Base-by-base conservation (phyloP, 1,284 basidiomycete genomes). In the Sanghuangporus sanghuang region DNA sequence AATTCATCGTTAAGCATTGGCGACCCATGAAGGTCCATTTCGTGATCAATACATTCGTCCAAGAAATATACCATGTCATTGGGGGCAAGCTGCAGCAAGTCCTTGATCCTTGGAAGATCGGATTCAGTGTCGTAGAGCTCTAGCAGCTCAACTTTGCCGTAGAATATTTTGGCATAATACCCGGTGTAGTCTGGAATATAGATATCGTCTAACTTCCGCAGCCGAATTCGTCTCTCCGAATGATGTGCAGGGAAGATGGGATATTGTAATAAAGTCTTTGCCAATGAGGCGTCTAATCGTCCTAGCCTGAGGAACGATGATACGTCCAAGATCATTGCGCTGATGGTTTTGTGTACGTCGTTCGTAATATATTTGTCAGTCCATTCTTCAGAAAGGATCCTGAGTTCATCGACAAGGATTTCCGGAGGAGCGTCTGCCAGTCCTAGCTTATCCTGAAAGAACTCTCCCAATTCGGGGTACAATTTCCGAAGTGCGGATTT, bases 361-460 rank as follows among this genome's bases (percentile, higher is more conserved):
- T 35, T 35, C 35, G 1, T 53, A 11, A 53, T 53, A 0, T 4
- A 7, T 23, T 53, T 23, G 36, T 35, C 52, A 3, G 58, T 5
- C 9, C 48, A 8, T 32, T 11, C 27, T 8, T 42, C 53, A 11
- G 32, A 46, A 55, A 68, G 40, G 14, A 38, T 35, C 38, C 52
- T 58, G 2, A 68, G 48, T 54, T 68, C 68, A 4, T 67, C 67
- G 11, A 68, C 23, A 36, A 67, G 67, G 7, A 53, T 57, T 14
- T n/a, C 57, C 0, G 66, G 53, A 8, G 67, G 63, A 0, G 68
- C 67, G n/a, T 66, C 49, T 6, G 23, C 4, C n/a, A 69, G 61
- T 11, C 55, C 63, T 3, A 69, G 65, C 44, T 69, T 68, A 6
- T 42, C 42, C 14, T 60, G 62, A 61, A 69, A 69, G 21, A 69